A percentile compares a stretch with the other conserved stretches of the same genome.
Evolutionary conservation across 2,329 filamentous ascomycete genomes (phyloP).

Genomic region (Leptographium galeiforme): DNA sequence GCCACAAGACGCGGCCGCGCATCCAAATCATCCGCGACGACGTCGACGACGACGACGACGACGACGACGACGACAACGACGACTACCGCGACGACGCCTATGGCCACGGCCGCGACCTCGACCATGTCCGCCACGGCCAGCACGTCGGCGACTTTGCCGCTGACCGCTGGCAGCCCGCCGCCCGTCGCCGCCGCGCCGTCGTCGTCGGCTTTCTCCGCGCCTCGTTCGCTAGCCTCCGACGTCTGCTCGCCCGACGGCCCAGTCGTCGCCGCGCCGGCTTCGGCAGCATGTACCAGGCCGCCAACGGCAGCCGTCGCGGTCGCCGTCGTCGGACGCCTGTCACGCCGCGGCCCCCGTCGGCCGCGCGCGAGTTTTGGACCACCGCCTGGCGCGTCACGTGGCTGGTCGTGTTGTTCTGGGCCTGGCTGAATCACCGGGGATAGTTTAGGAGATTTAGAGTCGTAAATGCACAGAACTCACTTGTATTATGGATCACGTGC

Average conservation of each 20-base stretch:
- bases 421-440: slow-evolving; percentile 51
- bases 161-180: slow-evolving; percentile 9
- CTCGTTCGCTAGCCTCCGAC: not conserved
- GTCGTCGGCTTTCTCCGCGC: not conserved
- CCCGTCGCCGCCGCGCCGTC: not conserved
- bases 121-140: not conserved
- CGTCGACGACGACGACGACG: slow-evolving; percentile 2
- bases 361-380: slow-evolving; percentile 46
- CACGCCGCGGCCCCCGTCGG: slow-evolving; percentile 10
- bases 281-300: not conserved
- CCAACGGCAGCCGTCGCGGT: not conserved
- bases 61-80: not conserved
- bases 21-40: slow-evolving; percentile 10
- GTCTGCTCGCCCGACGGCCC: not conserved
- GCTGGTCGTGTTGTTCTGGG: slow-evolving; percentile 52
- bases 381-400: slow-evolving; percentile 49
- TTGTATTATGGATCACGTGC: no score
- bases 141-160: not conserved
- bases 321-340: not conserved
- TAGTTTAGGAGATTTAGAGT: no score
- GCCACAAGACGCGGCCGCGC: not conserved
- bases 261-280: slow-evolving; percentile 14
- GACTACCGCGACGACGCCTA: slow-evolving; percentile 1
- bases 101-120: not conserved
- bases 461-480: not conserved